Conservation (phyloP, 2,329 filamentous ascomycete species). For the Cadophora malorum region DNA sequence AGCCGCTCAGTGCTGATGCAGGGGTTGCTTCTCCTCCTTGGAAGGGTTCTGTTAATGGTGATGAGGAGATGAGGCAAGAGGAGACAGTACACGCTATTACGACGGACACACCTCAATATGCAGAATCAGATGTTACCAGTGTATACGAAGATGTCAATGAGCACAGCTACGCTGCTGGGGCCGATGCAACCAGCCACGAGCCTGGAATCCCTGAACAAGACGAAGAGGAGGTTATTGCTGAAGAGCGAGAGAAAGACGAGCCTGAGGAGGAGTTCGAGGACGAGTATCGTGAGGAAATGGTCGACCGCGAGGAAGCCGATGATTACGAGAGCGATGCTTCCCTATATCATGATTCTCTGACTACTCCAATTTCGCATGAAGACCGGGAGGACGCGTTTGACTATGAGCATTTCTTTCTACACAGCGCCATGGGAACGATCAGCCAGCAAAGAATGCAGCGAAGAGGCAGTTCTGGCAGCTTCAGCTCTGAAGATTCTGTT, state of each 20-base stretch:
- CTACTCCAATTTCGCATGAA: conserved; percentile 78
- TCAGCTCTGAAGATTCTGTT: conserved; percentile 64
- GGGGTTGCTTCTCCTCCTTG: conserved; percentile 37
- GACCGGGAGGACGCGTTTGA: conserved; percentile 95
- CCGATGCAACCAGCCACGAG: conserved; percentile 5
- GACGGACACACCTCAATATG: conserved; percentile 30
- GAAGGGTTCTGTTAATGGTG: conserved; percentile 33
- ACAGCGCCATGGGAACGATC: conserved; percentile 86
- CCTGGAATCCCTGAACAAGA: not conserved
- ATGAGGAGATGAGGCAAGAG: conserved; percentile 20
- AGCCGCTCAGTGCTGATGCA: conserved; percentile 40
- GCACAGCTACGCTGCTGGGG: conserved; percentile 20
- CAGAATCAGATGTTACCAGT: conserved; percentile 39
- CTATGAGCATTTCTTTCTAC: conserved; percentile 94
- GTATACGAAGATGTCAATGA: conserved; percentile 43
- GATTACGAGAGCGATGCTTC: conserved; percentile 65
- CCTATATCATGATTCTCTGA: conserved; percentile 66
- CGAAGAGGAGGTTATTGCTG: conserved; percentile 26
- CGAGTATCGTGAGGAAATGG: conserved; percentile 47
- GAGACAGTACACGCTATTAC: conserved; percentile 4
- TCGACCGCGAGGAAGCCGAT: conserved; percentile 46
- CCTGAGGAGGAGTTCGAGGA: conserved; percentile 31
- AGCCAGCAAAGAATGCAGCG: conserved; percentile 57
- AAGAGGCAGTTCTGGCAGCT: conserved; percentile 58
- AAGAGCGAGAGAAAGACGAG: conserved; percentile 20